Conservation (phyloP, 306 rosid species). For the Fagus sylvatica region DNA sequence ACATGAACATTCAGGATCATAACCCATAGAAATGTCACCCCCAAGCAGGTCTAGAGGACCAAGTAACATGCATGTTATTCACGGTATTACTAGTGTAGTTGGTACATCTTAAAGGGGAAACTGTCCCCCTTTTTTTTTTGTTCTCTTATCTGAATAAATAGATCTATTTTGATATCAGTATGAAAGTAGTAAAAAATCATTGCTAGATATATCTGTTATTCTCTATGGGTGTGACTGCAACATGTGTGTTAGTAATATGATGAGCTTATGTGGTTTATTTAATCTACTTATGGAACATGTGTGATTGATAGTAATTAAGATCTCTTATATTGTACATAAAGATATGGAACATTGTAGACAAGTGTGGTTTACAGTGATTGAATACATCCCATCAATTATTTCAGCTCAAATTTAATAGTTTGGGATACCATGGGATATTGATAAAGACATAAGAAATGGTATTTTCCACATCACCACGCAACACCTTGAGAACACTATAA, state of each 20-base stretch:
- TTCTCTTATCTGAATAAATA: neutral
- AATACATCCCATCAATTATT: neutral
- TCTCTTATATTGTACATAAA: neutral
- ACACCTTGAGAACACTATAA: neutral
- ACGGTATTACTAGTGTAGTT: constrained; percentile 1
- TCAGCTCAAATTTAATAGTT: neutral
- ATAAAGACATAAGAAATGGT: neutral
- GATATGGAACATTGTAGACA: neutral
- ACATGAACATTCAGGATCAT: constrained; percentile 27
- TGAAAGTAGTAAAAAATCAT: neutral
- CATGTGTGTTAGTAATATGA: neutral
- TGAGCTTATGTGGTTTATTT: neutral
- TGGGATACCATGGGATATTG: neutral
- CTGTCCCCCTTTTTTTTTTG: neutral
- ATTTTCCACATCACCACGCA: neutral
- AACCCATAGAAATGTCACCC: constrained; percentile 17
- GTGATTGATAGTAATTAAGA: neutral
- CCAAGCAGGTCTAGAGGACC: constrained; percentile 3
- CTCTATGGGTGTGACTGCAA: neutral
- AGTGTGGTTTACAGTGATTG: neutral
- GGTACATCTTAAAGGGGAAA: constrained; percentile 12
- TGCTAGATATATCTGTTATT: neutral
- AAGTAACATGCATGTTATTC: constrained; percentile 20
- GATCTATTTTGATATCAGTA: neutral
- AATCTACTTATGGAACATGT: neutral